These are phyloP conservation scores for Barnettozyma pratensis DNA, from an alignment of 805 yeast genomes.

Conservation along the genomic window DNA sequence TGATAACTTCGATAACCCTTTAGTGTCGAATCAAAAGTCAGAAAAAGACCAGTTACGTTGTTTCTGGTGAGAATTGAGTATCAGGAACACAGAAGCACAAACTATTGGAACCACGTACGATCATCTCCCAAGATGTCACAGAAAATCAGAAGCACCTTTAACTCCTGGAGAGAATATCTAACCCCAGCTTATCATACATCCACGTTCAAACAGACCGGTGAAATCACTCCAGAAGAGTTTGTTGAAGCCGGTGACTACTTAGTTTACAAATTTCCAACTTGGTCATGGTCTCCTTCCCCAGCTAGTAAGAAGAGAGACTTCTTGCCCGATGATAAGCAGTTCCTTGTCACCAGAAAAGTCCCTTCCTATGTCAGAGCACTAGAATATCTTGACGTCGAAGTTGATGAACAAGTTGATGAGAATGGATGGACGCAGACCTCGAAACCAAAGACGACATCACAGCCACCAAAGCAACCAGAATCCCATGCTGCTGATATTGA, in stretches of 20 bases:
- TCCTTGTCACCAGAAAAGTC: slow-evolving; percentile 80
- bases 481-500: slow-evolving; percentile 22
- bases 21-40: too few species aligned
- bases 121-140: slow-evolving; percentile 1
- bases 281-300: slow-evolving; percentile 82
- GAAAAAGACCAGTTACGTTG: too few species aligned
- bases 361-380: slow-evolving; percentile 77
- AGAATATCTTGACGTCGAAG: slow-evolving; percentile 38
- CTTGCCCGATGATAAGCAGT: slow-evolving; percentile 84
- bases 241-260: slow-evolving; percentile 91
- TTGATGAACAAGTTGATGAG: slow-evolving; percentile 34
- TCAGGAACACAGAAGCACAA: too few species aligned
- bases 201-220: slow-evolving; percentile 81
- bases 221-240: slow-evolving; percentile 93
- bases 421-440: slow-evolving; percentile 57
- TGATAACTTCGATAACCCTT: too few species aligned
- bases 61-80: too few species aligned
- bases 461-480: neutral
- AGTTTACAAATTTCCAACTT: slow-evolving; percentile 89
- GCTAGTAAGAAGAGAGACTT: slow-evolving; percentile 54
- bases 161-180: slow-evolving; percentile 84
- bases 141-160: slow-evolving; percentile 62
- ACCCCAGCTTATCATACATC: slow-evolving; percentile 90
- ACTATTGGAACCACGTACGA: neutral
- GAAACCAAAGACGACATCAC: slow-evolving; percentile 20